Percentiles rank a stretch among this genome's conserved stretches.
phyloP scores from a whole-genome alignment of 306 rosid species.

The Trichosanthes cucumerina region DNA sequence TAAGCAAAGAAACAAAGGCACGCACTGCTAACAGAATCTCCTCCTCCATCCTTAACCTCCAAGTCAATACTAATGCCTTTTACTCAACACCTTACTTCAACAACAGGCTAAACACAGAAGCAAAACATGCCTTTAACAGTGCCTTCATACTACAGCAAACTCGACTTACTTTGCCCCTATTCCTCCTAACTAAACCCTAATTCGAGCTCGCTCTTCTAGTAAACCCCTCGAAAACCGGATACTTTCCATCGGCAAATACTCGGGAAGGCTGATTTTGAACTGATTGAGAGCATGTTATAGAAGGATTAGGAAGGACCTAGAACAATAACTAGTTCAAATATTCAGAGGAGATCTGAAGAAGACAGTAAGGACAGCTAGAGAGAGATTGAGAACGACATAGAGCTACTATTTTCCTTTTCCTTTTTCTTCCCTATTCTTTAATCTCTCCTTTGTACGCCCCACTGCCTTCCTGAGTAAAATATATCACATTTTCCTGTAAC shows the following conservation, averaged over 20 bases:
- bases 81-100: background rate
- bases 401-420: background rate
- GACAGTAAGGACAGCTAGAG: background rate
- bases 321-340: background rate
- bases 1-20: background rate
- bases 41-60: background rate
- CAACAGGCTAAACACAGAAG: background rate
- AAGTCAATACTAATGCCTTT: background rate
- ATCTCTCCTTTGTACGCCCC: background rate
- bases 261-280: background rate
- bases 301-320: background rate
- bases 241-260: background rate
- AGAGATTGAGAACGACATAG: background rate
- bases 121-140: background rate
- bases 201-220: background rate
- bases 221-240: background rate
- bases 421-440: no score
- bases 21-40: background rate
- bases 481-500: background rate
- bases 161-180: background rate
- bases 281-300: background rate
- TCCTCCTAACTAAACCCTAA: background rate
- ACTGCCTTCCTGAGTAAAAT: background rate
- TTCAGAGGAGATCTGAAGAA: background rate
- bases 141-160: background rate